Conservation (phyloP, 208 protist genomes). For the Phytomonas sp. region DNA sequence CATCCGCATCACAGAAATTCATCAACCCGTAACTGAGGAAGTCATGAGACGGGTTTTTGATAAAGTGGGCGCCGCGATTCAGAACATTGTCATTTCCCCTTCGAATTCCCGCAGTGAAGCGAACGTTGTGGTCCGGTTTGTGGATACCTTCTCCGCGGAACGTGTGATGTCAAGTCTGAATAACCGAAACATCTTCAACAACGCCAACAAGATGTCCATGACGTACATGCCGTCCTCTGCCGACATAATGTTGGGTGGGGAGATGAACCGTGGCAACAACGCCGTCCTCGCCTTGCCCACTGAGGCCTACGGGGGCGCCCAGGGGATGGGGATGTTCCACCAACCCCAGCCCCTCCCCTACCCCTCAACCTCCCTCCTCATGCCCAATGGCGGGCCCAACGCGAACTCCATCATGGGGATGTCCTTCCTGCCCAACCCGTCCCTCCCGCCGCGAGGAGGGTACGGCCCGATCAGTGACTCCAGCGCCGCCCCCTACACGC, state of each 20-base stretch:
- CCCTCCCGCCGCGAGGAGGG: too few relatives aligned
- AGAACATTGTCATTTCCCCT: conserved; percentile 47
- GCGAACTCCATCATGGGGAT: too few relatives aligned
- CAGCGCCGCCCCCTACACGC: too few relatives aligned
- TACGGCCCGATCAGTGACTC: too few relatives aligned
- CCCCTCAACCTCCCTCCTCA: background rate
- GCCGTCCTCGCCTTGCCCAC: conserved; percentile 3
- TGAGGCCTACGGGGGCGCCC: background rate
- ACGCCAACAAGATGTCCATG: conserved; percentile 84
- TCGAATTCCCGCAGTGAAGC: conserved; percentile 50
- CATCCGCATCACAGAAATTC: conserved; percentile 66
- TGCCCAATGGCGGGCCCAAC: background rate
- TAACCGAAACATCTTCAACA: conserved; percentile 84
- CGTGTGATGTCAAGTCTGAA: conserved; percentile 60
- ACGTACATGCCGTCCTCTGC: conserved; percentile 25
- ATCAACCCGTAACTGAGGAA: conserved; percentile 76
- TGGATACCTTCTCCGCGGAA: conserved; percentile 46
- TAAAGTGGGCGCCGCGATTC: conserved; percentile 54
- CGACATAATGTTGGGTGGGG: background rate
- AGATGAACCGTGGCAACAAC: conserved; percentile 1
- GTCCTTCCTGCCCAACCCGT: too few relatives aligned
- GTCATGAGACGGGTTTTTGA: conserved; percentile 83
- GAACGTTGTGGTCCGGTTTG: conserved; percentile 68
- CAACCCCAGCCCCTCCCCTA: background rate
- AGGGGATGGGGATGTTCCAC: background rate